Percentiles rank a stretch among this genome's conserved stretches.
phyloP scores from a whole-genome alignment of 768 basidiomycete species.

The Trametes punicea region DNA sequence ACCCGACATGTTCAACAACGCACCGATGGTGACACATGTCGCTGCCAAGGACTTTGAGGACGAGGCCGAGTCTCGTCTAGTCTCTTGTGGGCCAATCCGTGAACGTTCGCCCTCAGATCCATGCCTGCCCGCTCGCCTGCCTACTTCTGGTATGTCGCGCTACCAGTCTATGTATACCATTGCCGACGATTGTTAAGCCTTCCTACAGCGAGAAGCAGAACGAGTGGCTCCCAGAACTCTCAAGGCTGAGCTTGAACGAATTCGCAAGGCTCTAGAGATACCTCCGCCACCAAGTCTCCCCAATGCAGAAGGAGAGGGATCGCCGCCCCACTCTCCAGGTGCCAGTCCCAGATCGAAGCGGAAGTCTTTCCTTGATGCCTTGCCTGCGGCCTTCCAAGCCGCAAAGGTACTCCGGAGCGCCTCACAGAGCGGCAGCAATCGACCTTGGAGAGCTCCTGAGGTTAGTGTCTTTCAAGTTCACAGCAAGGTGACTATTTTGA shows the following conservation, averaged over 20 bases:
- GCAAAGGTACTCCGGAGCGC: conserved; percentile 5
- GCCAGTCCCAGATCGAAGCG: conserved; percentile 7
- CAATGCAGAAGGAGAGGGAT: background rate
- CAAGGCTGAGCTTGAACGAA: conserved; percentile 13
- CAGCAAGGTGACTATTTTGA: background rate
- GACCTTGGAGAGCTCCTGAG: conserved; percentile 52
- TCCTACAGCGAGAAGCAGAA: conserved; percentile 70
- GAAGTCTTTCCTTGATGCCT: conserved; percentile 10
- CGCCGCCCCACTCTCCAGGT: background rate
- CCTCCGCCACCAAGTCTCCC: background rate
- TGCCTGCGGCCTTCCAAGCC: conserved; percentile 6
- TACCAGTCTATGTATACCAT: background rate
- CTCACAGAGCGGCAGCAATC: background rate
- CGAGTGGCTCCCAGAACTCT: conserved; percentile 50
- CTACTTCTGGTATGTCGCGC: conserved; percentile 51
- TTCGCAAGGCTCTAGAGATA: conserved; percentile 9
- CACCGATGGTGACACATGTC: conserved; percentile 30
- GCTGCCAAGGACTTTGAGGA: conserved; percentile 26
- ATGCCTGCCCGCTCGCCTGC: conserved; percentile 68
- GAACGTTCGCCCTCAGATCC: conserved; percentile 45
- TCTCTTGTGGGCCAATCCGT: conserved; percentile 24
- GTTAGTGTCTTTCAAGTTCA: conserved; percentile 27
- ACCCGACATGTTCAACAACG: conserved; percentile 56
- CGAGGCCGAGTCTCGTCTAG: conserved; percentile 1
- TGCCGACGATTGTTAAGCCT: conserved; percentile 40